Percentiles rank a stretch among this genome's conserved stretches.
phyloP scores from a whole-genome alignment of 1,284 basidiomycete genomes.

The Austroboletus olivaceoglutinosus region DNA sequence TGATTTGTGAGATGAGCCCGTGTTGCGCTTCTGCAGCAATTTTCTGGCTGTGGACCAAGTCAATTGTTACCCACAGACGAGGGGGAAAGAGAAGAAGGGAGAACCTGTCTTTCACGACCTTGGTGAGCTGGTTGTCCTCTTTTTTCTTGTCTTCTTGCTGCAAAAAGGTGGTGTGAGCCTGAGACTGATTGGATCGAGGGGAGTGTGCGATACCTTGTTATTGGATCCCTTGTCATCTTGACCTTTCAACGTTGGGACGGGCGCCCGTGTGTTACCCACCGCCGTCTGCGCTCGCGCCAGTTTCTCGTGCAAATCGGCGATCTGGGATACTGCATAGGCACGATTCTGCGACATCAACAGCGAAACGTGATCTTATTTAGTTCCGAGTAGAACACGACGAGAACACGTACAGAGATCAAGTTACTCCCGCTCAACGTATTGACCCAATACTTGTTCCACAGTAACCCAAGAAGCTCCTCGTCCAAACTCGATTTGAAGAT shows the following conservation, averaged over 20 bases:
- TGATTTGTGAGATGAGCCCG: conserved; percentile 83
- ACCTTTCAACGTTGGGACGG: conserved; percentile 51
- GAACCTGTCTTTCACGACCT: conserved; percentile 83
- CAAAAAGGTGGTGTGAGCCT: not conserved
- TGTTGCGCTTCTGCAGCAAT: conserved; percentile 89
- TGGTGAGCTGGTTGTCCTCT: conserved; percentile 74
- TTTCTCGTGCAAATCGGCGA: conserved; percentile 87
- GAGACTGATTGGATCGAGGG: not conserved
- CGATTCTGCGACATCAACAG: conserved; percentile 79
- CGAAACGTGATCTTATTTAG: not conserved
- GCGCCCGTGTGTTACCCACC: conserved; percentile 56
- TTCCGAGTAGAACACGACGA: not conserved
- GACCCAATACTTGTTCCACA: conserved; percentile 99
- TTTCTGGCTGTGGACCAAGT: conserved; percentile 55
- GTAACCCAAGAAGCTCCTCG: conserved; percentile 78
- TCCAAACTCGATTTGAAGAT: conserved; percentile 93
- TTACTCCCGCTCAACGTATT: conserved; percentile 92
- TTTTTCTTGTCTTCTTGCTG: conserved; percentile 71
- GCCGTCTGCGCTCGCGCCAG: conserved; percentile 62
- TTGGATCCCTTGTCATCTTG: conserved; percentile 39
- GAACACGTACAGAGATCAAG: conserved; percentile 73
- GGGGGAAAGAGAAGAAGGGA: conserved; percentile 18
- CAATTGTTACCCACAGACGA: not conserved
- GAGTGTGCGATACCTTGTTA: conserved; percentile 24
- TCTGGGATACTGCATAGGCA: conserved; percentile 86